Conservation (phyloP, 1,284 basidiomycete genomes). For the Ceratobasidium sp. region DNA sequence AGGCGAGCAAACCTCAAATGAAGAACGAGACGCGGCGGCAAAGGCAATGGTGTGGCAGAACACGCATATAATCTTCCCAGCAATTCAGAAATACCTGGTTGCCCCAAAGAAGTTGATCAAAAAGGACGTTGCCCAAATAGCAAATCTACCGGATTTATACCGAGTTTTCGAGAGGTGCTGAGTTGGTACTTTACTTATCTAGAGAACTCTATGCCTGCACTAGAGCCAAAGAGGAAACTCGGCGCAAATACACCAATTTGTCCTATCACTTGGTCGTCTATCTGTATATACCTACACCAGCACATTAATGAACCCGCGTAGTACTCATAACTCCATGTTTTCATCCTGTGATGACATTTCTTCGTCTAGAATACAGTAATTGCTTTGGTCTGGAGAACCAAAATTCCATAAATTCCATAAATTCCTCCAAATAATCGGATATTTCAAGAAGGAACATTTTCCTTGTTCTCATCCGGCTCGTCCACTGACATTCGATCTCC, state of each 20-base stretch:
- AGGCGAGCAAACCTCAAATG: constrained; percentile 27
- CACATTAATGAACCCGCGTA: too few species aligned
- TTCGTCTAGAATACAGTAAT: not conserved
- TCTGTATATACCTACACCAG: too few species aligned
- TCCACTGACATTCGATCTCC: constrained; percentile 36
- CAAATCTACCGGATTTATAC: constrained; percentile 85
- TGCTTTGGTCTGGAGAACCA: not conserved
- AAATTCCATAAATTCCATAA: not conserved
- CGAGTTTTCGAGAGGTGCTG: constrained; percentile 88
- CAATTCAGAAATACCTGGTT: constrained; percentile 73
- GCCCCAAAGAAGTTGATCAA: constrained; percentile 73
- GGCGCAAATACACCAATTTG: too few species aligned
- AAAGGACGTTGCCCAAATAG: constrained; percentile 80
- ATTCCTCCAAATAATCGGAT: not conserved
- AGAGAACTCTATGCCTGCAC: not conserved
- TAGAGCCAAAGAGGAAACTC: too few species aligned
- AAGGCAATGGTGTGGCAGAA: constrained; percentile 80
- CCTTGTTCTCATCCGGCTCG: constrained; percentile 53
- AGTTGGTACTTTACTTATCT: not conserved
- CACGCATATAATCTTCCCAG: constrained; percentile 85
- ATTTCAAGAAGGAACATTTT: constrained; percentile 51
- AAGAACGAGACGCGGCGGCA: constrained; percentile 50
- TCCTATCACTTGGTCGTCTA: too few species aligned
- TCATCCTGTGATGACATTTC: too few species aligned
- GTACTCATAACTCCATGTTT: too few species aligned